A percentile compares a stretch with the other conserved stretches of the same genome.
Evolutionary conservation across 768 basidiomycete species (phyloP).

Genomic region (Tubosaeta brunneosetosa): DNA sequence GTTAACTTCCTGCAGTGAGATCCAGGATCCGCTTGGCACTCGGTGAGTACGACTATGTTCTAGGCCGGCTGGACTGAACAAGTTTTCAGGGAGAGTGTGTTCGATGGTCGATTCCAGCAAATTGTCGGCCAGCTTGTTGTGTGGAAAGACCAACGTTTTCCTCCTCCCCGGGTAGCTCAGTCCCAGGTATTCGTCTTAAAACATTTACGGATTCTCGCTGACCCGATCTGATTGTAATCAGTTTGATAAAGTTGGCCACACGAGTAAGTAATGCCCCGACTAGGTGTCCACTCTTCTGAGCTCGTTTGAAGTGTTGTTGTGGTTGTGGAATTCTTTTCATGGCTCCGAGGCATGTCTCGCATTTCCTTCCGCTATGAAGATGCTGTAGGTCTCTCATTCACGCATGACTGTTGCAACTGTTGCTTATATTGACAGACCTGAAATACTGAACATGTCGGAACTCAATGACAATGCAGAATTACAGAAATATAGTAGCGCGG

Average conservation of each 20-base stretch:
- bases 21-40: conserved; percentile 56
- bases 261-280: conserved; percentile 43
- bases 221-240: conserved; percentile 29
- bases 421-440: conserved; percentile 51
- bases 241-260: conserved; percentile 86
- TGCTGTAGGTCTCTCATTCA: conserved; percentile 55
- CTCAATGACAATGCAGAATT: conserved; percentile 81
- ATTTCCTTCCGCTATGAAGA: conserved; percentile 70
- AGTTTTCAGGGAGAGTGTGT: conserved; percentile 44
- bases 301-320: conserved; percentile 57
- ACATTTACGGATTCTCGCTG: neutral
- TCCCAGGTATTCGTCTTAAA: conserved; percentile 49
- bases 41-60: conserved; percentile 36
- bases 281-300: conserved; percentile 10
- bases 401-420: neutral
- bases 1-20: conserved; percentile 47
- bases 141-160: conserved; percentile 73
- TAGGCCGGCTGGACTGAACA: neutral
- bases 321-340: conserved; percentile 76
- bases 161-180: conserved; percentile 81
- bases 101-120: conserved; percentile 51
- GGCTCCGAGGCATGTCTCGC: conserved; percentile 68
- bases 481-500: conserved; percentile 74
- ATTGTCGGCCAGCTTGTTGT: conserved; percentile 56
- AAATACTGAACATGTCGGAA: conserved; percentile 86